phyloP scores from a whole-genome alignment of 2,329 filamentous ascomycete genomes.

The Verticillium zaregamsianum region DNA sequence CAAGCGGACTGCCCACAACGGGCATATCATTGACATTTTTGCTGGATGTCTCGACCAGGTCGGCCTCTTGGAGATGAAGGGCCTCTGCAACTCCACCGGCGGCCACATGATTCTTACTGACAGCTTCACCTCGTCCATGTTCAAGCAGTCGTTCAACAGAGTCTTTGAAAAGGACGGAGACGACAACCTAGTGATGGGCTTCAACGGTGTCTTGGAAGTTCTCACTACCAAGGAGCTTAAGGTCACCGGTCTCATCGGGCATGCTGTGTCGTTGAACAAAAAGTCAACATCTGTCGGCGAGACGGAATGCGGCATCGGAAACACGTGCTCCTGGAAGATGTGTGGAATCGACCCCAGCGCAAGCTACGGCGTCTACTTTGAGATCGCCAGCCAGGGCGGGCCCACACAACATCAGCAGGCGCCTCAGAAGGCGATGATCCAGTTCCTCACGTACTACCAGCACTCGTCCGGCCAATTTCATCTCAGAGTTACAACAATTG shows the following conservation, averaged over 20 bases:
- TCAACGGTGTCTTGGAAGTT: constrained; percentile 94
- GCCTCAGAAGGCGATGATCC: constrained; percentile 91
- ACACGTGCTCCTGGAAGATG: constrained; percentile 99
- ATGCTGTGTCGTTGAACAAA: constrained; percentile 95
- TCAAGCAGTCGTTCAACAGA: constrained; percentile 96
- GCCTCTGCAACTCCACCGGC: constrained; percentile 89
- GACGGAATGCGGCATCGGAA: constrained; percentile 96
- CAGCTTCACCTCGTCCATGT: constrained; percentile 98
- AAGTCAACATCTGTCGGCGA: constrained; percentile 96
- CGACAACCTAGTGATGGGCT: constrained; percentile 95
- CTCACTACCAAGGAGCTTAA: constrained; percentile 97
- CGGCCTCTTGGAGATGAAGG: constrained; percentile 96
- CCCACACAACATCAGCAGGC: constrained; percentile 80
- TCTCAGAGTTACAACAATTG: constrained; percentile 89
- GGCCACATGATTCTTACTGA: constrained; percentile 98
- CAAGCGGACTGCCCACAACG: constrained; percentile 92
- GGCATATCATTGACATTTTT: constrained; percentile 96
- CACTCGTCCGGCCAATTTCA: constrained; percentile 96
- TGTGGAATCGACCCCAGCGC: constrained; percentile 92
- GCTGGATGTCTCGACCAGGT: constrained; percentile 97
- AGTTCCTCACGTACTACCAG: constrained; percentile 98
- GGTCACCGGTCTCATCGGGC: constrained; percentile 94
- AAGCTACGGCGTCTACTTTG: constrained; percentile 95
- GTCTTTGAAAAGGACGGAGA: constrained; percentile 96
- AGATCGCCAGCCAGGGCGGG: constrained; percentile 91